These are phyloP conservation scores for Candida xyloterini DNA, from an alignment of 805 yeast species.

Conservation along the genomic window DNA sequence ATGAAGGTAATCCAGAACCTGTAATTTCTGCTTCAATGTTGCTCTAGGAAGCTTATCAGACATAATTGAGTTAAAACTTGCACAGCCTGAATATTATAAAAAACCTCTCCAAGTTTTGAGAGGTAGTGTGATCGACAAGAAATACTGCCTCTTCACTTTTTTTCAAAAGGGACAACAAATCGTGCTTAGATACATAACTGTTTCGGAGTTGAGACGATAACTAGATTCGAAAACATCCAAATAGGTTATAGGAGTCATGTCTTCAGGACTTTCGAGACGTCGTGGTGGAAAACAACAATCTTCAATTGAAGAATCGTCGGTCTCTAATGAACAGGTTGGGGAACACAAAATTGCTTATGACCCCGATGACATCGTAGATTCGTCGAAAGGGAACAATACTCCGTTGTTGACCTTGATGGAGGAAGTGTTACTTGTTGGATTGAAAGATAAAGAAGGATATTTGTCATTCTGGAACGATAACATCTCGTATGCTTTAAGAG, in stretches of 20 bases:
- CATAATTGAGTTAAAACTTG: not conserved
- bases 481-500: constrained; percentile 92
- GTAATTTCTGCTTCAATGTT: constrained; percentile 31
- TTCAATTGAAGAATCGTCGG: constrained; percentile 20
- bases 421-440: constrained; percentile 88
- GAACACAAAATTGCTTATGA: constrained; percentile 75
- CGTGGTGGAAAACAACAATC: constrained; percentile 46
- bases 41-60: constrained; percentile 29
- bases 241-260: constrained; percentile 15
- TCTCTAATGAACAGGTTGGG: constrained; percentile 11
- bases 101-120: too few relatives aligned
- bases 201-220: too few relatives aligned
- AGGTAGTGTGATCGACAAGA: constrained; percentile 6
- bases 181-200: not conserved
- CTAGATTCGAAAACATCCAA: too few relatives aligned
- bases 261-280: constrained; percentile 72
- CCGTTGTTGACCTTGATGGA: constrained; percentile 94
- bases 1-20: constrained; percentile 31
- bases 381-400: constrained; percentile 35
- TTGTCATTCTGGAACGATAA: constrained; percentile 98
- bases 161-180: constrained; percentile 11
- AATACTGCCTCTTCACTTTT: constrained; percentile 1
- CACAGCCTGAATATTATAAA: constrained; percentile 1
- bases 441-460: constrained; percentile 94
- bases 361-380: constrained; percentile 58